Conservation (phyloP, 169 alveolate species). For the Cryptosporidium meleagridis region DNA sequence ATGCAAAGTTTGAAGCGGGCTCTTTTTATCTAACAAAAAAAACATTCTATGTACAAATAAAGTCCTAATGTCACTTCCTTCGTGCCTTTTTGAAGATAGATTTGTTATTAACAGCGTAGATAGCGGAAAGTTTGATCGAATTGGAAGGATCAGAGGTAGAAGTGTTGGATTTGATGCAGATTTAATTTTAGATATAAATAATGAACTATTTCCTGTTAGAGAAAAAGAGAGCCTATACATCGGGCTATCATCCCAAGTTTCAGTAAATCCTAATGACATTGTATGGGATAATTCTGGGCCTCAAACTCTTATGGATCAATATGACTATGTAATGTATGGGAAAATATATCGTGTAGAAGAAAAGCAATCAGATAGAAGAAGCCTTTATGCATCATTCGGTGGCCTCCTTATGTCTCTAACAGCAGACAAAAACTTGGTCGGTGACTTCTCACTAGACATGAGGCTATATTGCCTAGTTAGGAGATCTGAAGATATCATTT, state of each 20-base stretch:
- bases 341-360: conserved; percentile 90
- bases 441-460: conserved; percentile 90
- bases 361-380: conserved; percentile 89
- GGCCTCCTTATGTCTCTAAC: conserved; percentile 91
- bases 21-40: background rate
- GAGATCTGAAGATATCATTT: conserved; percentile 74
- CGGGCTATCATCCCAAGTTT: conserved; percentile 79
- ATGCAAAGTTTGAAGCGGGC: conserved; percentile 21
- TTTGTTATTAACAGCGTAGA: conserved; percentile 87
- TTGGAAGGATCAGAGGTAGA: conserved; percentile 88
- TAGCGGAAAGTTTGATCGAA: conserved; percentile 90
- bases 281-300: conserved; percentile 74
- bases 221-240: conserved; percentile 80
- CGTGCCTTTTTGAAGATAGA: conserved; percentile 89
- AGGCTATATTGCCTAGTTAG: conserved; percentile 84
- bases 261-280: conserved; percentile 22
- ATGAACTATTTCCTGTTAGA: conserved; percentile 87
- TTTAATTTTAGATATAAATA: conserved; percentile 87
- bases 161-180: conserved; percentile 93
- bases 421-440: conserved; percentile 91
- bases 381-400: conserved; percentile 89
- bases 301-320: conserved; percentile 82
- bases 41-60: background rate
- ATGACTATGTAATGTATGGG: conserved; percentile 92
- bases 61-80: conserved; percentile 55